phyloP scores from a whole-genome alignment of 108 stramenopile species.

The Pseudonitzschia pungens region DNA sequence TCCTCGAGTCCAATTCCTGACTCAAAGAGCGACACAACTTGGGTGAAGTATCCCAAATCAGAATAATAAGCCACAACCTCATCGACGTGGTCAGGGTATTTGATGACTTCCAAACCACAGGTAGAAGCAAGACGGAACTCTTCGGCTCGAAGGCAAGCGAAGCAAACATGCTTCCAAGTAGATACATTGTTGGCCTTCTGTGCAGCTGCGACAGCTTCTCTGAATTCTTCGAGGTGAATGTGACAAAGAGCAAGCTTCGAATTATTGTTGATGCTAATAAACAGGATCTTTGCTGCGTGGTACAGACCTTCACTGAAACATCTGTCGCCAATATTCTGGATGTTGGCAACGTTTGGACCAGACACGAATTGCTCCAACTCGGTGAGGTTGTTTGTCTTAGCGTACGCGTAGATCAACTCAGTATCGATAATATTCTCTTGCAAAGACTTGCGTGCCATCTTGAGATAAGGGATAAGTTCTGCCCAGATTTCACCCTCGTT shows the following conservation, averaged over 20 bases:
- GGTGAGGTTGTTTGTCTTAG: constrained; percentile 94
- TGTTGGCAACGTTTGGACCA: constrained; percentile 98
- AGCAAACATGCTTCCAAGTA: constrained; percentile 99
- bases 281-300: constrained; percentile 96
- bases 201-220: constrained; percentile 99
- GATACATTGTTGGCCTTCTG: constrained; percentile 98
- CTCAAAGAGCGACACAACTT: constrained; percentile 97
- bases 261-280: constrained; percentile 99
- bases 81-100: constrained; percentile 99
- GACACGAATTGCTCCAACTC: constrained; percentile 97
- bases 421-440: constrained; percentile 99
- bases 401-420: constrained; percentile 97
- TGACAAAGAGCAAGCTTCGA: constrained; percentile 99
- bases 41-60: constrained; percentile 93
- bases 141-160: constrained; percentile 92
- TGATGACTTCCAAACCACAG: constrained; percentile 98
- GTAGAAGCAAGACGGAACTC: constrained; percentile 97
- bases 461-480: constrained; percentile 95
- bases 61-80: constrained; percentile 98
- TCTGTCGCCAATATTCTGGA: constrained; percentile 94
- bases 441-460: constrained; percentile 98
- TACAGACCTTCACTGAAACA: constrained; percentile 96
- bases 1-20: constrained; percentile 97
- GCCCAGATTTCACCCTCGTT: constrained; percentile 91
- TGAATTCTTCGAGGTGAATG: constrained; percentile 96